A percentile compares a stretch with the other conserved stretches of the same genome.
These are phyloP conservation scores for Claviceps sp. DNA, from an alignment of 2,329 filamentous ascomycete species.

Conservation along the genomic window DNA sequence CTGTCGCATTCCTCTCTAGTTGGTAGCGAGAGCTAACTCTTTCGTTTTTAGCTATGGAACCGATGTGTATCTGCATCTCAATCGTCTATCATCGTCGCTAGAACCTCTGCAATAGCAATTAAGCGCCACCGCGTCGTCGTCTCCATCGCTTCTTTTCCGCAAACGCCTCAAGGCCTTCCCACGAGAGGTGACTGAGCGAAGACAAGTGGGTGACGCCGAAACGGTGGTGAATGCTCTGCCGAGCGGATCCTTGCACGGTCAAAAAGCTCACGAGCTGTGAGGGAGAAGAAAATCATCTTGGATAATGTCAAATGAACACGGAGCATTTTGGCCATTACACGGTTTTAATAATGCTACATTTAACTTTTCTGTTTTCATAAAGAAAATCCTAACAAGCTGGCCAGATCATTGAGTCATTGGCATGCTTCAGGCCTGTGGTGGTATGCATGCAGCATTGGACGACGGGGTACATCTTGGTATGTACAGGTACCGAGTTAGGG, in stretches of 20 bases:
- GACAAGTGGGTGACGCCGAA: slow-evolving; percentile 82
- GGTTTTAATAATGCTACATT: background rate
- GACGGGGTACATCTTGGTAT: background rate
- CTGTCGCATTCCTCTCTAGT: background rate
- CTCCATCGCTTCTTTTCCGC: slow-evolving; percentile 30
- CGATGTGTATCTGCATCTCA: slow-evolving; percentile 95
- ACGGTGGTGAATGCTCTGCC: slow-evolving; percentile 50
- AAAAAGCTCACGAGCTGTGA: slow-evolving; percentile 24
- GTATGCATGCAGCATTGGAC: background rate
- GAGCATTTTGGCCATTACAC: background rate
- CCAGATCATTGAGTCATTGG: background rate
- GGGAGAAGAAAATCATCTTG: background rate
- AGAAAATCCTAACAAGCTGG: background rate
- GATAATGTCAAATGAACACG: background rate
- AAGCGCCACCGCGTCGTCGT: slow-evolving; percentile 32
- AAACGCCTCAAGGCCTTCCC: slow-evolving; percentile 51
- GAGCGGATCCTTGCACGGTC: slow-evolving; percentile 11
- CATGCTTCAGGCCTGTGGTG: background rate
- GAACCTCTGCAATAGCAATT: slow-evolving; percentile 91
- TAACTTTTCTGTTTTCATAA: background rate
- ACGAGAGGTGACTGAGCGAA: slow-evolving; percentile 69
- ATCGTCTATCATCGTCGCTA: slow-evolving; percentile 85
- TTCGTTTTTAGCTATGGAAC: slow-evolving; percentile 65
- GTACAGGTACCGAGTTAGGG: too few species aligned
- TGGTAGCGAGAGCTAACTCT: background rate